Percentiles rank a stretch among this genome's conserved stretches.
These are phyloP conservation scores for Phaeotremella skinneri DNA, from an alignment of 768 basidiomycete genomes.

Conservation along the genomic window DNA sequence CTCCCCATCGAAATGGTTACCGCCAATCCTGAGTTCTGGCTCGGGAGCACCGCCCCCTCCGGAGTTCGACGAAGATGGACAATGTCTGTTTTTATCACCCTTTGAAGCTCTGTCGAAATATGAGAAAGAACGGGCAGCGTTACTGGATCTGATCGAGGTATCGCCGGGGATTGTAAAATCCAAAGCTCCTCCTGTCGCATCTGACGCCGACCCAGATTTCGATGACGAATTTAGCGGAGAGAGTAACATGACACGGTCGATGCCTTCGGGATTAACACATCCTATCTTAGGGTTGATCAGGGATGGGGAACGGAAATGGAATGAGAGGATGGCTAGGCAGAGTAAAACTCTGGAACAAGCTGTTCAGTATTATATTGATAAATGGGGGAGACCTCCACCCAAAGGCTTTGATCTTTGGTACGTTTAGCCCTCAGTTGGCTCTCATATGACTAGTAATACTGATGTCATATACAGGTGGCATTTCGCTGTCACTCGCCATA, in stretches of 20 bases:
- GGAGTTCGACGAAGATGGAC: conserved; percentile 50
- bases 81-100: conserved; percentile 49
- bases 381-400: conserved; percentile 78
- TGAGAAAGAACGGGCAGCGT: conserved; percentile 46
- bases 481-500: conserved; percentile 42
- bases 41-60: conserved; percentile 27
- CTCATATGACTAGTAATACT: neutral
- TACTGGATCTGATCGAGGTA: conserved; percentile 37
- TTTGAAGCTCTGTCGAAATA: conserved; percentile 42
- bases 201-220: conserved; percentile 29
- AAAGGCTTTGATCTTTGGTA: conserved; percentile 88
- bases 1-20: conserved; percentile 49
- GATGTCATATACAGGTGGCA: conserved; percentile 36
- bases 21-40: conserved; percentile 39
- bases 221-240: conserved; percentile 26
- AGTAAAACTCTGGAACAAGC: conserved; percentile 76
- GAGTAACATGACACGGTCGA: conserved; percentile 17
- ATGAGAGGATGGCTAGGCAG: conserved; percentile 66
- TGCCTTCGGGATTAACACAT: conserved; percentile 52
- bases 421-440: conserved; percentile 10
- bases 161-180: conserved; percentile 41
- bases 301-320: conserved; percentile 73
- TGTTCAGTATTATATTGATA: conserved; percentile 72
- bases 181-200: conserved; percentile 15
- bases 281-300: conserved; percentile 83